Evolutionary conservation across 2,329 filamentous ascomycete species (phyloP), one percentile per base, ranked within the genome.

Genomic region (Aspergillus eucalypticola): DNA sequence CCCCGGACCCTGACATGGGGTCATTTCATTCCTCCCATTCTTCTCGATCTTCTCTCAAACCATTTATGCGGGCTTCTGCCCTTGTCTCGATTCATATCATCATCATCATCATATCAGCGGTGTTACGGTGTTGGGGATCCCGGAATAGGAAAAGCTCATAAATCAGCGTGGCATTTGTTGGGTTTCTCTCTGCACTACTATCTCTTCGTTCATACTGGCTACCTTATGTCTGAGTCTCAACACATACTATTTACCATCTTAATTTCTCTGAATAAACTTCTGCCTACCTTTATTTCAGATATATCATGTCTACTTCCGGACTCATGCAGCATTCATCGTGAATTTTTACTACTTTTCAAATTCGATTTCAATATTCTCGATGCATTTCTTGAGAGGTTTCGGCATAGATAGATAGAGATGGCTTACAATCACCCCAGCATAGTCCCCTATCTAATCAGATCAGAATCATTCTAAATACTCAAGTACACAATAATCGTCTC

Each of bases 1-100:
- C 65, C 41, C 52, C 32, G 23, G 23, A 13, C 57, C 23, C 46
- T 38, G 49, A 13, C 35, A 49, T 29, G 56, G 27, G 42, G 50
- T 48, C 29, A 8, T 56, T 38, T 38, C 15, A 50, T 35, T 35
- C 25, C 21, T 44, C 32, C 11, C 38, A 29, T 38, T 54, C 27
- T 48, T 57, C 41, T 15, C 32, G 32, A 35, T 35, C 32, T 35
- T 35, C 11, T 35, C 32, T 35, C 11, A 35, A 11, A 44, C 38
- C 44, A 27, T 54, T 21, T 38, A 11, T 27, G n/a, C 17, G 10
- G 51, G 11, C 38, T 29, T 27, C 25, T 29, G 8, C 32, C 25
- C 8, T 29, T 50, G 46, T 15, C 46, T n/a, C 15, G n/a, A 25
- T 50, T 50, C 25, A 44, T 44, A 44, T 44, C 41, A 19, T 44